Percentiles rank a stretch among this genome's conserved stretches.
These are phyloP conservation scores for Gossypium laxum DNA, from an alignment of 441 rosid species.

Conservation along the genomic window DNA sequence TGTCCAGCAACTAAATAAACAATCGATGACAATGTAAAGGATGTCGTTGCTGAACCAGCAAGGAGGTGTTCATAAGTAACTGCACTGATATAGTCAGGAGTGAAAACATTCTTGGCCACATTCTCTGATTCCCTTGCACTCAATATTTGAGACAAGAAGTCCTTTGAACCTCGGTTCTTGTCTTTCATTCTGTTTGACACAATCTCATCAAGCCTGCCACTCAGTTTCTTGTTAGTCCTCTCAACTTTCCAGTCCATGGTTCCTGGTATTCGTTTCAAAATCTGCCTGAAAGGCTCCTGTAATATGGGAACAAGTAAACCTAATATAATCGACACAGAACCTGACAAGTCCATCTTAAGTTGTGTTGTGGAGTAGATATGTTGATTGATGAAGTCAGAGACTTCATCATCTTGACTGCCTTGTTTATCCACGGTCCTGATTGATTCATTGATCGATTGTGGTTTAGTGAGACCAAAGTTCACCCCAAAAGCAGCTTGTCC, in stretches of 20 bases:
- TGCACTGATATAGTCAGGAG: slow-evolving; percentile 66
- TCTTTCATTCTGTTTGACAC: slow-evolving; percentile 57
- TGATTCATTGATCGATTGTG: slow-evolving; percentile 23
- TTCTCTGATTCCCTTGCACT: slow-evolving; percentile 57
- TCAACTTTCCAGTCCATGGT: slow-evolving; percentile 83
- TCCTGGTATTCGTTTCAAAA: slow-evolving; percentile 72
- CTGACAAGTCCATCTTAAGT: slow-evolving; percentile 87
- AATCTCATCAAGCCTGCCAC: slow-evolving; percentile 57
- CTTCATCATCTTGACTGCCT: slow-evolving; percentile 29
- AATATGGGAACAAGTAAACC: slow-evolving; percentile 73
- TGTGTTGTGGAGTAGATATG: slow-evolving; percentile 89
- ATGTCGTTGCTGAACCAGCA: slow-evolving; percentile 81
- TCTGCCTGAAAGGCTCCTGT: slow-evolving; percentile 79
- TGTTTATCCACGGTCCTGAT: slow-evolving; percentile 4
- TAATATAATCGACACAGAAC: slow-evolving; percentile 64
- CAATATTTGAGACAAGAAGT: slow-evolving; percentile 65
- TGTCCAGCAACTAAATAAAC: slow-evolving; percentile 67
- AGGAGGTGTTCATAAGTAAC: slow-evolving; percentile 85
- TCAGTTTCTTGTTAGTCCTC: slow-evolving; percentile 44
- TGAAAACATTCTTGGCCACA: slow-evolving; percentile 37
- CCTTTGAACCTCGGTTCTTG: slow-evolving; percentile 42
- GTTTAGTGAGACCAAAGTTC: slow-evolving; percentile 59
- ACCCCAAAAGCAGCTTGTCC: slow-evolving; percentile 94
- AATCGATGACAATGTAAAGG: slow-evolving; percentile 57
- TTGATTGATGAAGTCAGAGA: slow-evolving; percentile 58